These are phyloP conservation scores for Fomitopsis palustris DNA, from an alignment of 1,284 basidiomycete species.

Conservation along the genomic window DNA sequence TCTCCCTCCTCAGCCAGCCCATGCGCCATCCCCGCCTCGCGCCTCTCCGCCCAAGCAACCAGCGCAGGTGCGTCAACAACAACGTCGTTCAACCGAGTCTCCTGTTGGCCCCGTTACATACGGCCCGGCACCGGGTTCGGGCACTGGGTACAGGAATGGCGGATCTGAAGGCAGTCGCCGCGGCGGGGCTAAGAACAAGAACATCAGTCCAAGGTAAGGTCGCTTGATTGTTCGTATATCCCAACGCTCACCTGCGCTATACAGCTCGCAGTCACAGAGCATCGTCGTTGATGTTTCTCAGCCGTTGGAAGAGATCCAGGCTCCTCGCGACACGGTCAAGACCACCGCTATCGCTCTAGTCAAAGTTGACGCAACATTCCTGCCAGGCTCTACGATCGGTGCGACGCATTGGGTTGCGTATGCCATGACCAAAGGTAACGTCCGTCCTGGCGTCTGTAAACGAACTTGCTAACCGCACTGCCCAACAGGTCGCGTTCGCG, in stretches of 20 bases:
- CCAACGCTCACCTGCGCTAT: neutral
- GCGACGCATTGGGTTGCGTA: conserved; percentile 87
- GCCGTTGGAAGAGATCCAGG: conserved; percentile 67
- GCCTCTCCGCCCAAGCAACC: conserved; percentile 58
- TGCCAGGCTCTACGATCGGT: conserved; percentile 80
- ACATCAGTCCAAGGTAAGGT: conserved; percentile 52
- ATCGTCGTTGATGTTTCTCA: conserved; percentile 75
- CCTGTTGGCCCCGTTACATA: conserved; percentile 37
- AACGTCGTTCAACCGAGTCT: conserved; percentile 29
- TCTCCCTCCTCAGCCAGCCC: conserved; percentile 49
- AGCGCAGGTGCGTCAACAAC: conserved; percentile 22
- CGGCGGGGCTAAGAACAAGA: conserved; percentile 42
- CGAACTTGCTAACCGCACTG: neutral
- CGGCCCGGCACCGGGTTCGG: conserved; percentile 43
- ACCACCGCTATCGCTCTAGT: conserved; percentile 82
- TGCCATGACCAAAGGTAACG: conserved; percentile 78
- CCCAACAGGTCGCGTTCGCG: conserved; percentile 74
- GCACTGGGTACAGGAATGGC: conserved; percentile 25
- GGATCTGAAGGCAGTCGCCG: conserved; percentile 35
- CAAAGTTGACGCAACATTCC: conserved; percentile 75
- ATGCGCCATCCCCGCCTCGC: conserved; percentile 56
- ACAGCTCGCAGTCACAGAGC: conserved; percentile 39
- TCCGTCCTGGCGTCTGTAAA: neutral
- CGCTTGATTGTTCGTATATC: neutral
- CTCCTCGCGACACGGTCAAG: conserved; percentile 67